Evolutionary conservation across 352 stramenopile species (phyloP).

Genomic region (Phytophthora litchii): DNA sequence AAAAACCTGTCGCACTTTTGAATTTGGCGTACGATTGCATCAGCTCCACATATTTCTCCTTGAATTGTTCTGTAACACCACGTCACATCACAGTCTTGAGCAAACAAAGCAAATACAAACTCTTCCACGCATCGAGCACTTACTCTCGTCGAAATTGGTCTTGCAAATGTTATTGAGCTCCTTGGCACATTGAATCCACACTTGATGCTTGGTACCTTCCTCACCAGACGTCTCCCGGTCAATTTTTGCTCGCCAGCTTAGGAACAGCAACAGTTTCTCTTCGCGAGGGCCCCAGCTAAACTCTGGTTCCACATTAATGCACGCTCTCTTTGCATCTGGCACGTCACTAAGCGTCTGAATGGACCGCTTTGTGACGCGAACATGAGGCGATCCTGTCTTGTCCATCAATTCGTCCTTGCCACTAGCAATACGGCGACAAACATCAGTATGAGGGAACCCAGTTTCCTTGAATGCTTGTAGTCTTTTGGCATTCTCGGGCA

Average conservation of each 20-base stretch:
- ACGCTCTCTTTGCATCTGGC: conserved; percentile 13
- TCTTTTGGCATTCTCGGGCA: conserved; percentile 23
- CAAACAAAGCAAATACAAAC: neutral
- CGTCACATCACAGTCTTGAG: neutral
- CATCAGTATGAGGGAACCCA: conserved; percentile 26
- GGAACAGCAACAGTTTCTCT: conserved; percentile 35
- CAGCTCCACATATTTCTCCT: conserved; percentile 33
- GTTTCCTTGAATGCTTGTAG: conserved; percentile 28
- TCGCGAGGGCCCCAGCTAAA: conserved; percentile 14
- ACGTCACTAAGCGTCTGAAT: neutral
- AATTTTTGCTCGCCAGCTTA: conserved; percentile 31
- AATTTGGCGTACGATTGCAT: conserved; percentile 34
- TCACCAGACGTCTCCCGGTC: conserved; percentile 17
- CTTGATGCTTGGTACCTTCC: conserved; percentile 21
- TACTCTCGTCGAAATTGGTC: conserved; percentile 20
- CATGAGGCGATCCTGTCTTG: neutral
- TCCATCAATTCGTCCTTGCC: conserved; percentile 14
- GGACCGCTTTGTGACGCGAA: conserved; percentile 1
- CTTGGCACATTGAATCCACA: conserved; percentile 25
- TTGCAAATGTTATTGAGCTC: conserved; percentile 34
- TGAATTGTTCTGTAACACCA: conserved; percentile 32
- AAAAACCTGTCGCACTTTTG: conserved; percentile 27
- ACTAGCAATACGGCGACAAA: conserved; percentile 26
- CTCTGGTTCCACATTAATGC: neutral
- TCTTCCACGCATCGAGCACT: neutral